These are phyloP conservation scores for Coleophoma eucalyptorum DNA, from an alignment of 2,329 filamentous ascomycete genomes.

Conservation along the genomic window DNA sequence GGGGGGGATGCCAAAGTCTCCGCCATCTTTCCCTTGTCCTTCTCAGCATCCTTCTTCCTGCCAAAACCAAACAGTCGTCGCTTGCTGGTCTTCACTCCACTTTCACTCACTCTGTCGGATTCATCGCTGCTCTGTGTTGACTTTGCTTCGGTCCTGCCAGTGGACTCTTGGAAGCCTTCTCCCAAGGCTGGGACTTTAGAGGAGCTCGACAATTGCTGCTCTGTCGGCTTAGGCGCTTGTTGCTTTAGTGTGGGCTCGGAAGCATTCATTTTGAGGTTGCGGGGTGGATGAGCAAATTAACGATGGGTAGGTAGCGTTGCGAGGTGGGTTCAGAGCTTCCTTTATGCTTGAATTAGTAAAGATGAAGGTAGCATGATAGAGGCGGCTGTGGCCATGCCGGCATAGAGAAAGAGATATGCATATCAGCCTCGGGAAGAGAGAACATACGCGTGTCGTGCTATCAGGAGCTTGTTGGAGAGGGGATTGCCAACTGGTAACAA, in stretches of 20 bases:
- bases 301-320: background rate
- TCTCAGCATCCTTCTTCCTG: conserved; percentile 48
- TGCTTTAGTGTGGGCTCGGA: conserved; percentile 22
- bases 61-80: conserved; percentile 57
- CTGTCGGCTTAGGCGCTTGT: conserved; percentile 19
- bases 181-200: conserved; percentile 27
- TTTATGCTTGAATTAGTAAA: conserved; percentile 1
- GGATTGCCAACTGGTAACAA: background rate
- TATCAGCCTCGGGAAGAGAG: background rate
- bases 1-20: conserved; percentile 11
- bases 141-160: conserved; percentile 13
- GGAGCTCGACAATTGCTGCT: conserved; percentile 12
- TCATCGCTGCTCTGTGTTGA: conserved; percentile 23
- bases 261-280: conserved; percentile 22
- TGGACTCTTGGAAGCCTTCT: conserved; percentile 26
- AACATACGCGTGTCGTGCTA: background rate
- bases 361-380: background rate
- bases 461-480: background rate
- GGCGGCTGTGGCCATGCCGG: too few relatives aligned
- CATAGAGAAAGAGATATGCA: too few relatives aligned
- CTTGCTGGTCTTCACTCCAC: conserved; percentile 43
- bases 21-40: conserved; percentile 26
- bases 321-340: conserved; percentile 1
- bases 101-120: conserved; percentile 25
- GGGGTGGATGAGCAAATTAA: background rate